Conservation (phyloP, 78 protist species). For the Dictyostelium capitatum region DNA sequence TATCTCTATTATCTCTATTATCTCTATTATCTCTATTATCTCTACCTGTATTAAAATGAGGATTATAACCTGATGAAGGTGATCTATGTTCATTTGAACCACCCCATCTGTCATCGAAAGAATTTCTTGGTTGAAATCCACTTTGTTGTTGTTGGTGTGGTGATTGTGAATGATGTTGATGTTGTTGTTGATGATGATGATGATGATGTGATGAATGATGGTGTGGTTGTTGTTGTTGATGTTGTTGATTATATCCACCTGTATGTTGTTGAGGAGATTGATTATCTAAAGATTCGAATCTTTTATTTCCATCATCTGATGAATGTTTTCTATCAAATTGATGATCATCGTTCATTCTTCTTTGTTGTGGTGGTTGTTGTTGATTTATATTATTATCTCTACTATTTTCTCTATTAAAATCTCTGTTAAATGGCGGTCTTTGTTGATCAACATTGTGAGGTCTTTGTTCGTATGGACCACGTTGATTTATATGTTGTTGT, state of each 20-base stretch:
- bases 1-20: conserved; percentile 4
- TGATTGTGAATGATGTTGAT: neutral
- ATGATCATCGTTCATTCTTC: conserved; percentile 20
- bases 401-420: neutral
- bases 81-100: too few relatives aligned
- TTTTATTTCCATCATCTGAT: neutral
- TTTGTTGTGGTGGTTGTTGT: neutral
- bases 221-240: neutral
- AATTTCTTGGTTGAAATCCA: conserved; percentile 4
- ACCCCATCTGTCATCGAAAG: conserved; percentile 8
- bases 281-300: neutral
- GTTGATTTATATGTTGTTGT: neutral
- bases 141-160: neutral
- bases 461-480: conserved; percentile 11
- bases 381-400: too few relatives aligned
- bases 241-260: neutral
- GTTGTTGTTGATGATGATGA: neutral
- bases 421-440: conserved; percentile 3
- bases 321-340: neutral
- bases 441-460: conserved; percentile 3
- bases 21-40: conserved; percentile 5
- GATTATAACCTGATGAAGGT: too few relatives aligned
- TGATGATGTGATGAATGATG: neutral
- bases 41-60: neutral
- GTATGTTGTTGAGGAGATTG: neutral